Evolutionary conservation across 345 rosid species (phyloP), one percentile per base, ranked within the genome.

Genomic region (Salix suchowensis): DNA sequence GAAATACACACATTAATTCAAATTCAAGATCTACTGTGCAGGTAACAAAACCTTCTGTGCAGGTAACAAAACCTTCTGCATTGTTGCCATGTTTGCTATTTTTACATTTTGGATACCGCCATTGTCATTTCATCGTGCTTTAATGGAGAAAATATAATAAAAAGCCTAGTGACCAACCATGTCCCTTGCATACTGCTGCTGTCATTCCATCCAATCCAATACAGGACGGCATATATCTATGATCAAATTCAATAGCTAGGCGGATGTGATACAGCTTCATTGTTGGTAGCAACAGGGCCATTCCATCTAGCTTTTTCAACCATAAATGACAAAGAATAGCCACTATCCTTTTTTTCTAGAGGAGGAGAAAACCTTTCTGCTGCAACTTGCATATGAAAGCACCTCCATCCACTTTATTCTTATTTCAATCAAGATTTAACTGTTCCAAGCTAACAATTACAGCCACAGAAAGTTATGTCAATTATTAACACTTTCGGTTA

Each of bases 381-480:
- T 42, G 74, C 89, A 84, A 85, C 71, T 86, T 85, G 88, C 80
- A 76, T 52, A 48, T 37, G 76, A 85, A 82, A 74, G 80, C 15
- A 13, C 32, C 72, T 74, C 65, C 68, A 54, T 50, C 23, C 68
- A 52, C 85, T 84, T 84, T 84, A 86, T 87, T 86, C 87, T 69
- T 64, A 24, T 60, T 77, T 77, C 68, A 24, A 68, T 67, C 76
- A 73, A 64, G 77, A 65, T 77, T 76, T 75, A 71, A 81, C 80
- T 21, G 64, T 70, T 64, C 67, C 54, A 32, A 32, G 36, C 40
- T 37, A 36, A 39, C 34, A 52, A 10, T 12, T 71, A n/a, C 76
- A 67, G 40, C 82, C 76, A 70, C 83, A 66, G 6, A 61, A 61
- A 5, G 68, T 40, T 4, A 32, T 66, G 66, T 76, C 83, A 76